A percentile compares a stretch with the other conserved stretches of the same genome.
These are phyloP conservation scores for Cutaneotrichosporon sp. DNA, from an alignment of 1,284 basidiomycete species.

Conservation along the genomic window DNA sequence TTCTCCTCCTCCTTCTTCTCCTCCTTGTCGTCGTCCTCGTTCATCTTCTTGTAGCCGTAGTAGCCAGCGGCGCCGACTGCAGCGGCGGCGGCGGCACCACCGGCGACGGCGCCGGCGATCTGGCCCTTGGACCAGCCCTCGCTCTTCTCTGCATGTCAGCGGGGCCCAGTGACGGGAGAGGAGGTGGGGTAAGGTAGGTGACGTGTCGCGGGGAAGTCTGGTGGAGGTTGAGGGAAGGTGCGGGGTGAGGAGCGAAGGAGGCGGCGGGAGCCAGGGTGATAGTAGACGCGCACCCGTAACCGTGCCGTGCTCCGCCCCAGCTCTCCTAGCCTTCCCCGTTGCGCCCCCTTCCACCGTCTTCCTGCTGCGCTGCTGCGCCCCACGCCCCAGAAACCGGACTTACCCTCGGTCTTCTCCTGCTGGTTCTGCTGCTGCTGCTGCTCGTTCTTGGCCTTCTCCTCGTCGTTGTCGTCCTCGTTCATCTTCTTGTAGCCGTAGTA, in stretches of 20 bases:
- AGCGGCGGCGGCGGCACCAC: slow-evolving; percentile 1
- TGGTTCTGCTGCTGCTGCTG: background rate
- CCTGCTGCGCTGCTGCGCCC: too few relatives aligned
- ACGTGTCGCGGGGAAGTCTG: background rate
- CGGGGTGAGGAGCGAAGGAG: too few relatives aligned
- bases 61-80: slow-evolving; percentile 6
- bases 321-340: too few relatives aligned
- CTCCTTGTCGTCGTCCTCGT: slow-evolving; percentile 10
- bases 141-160: background rate
- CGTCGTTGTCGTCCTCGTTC: slow-evolving; percentile 8
- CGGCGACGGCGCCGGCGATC: slow-evolving; percentile 11
- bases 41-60: slow-evolving; percentile 17
- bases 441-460: slow-evolving; percentile 11
- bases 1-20: slow-evolving; percentile 1
- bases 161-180: too few relatives aligned
- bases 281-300: too few relatives aligned
- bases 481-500: slow-evolving; percentile 15
- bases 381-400: background rate
- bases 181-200: background rate
- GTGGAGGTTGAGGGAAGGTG: background rate
- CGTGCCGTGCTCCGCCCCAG: too few relatives aligned
- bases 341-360: too few relatives aligned
- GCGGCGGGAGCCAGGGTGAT: too few relatives aligned
- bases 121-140: slow-evolving; percentile 18
- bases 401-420: background rate